Base-by-base conservation (phyloP, 495 filamentous ascomycete species). In the Penicillium ochrochloron region DNA sequence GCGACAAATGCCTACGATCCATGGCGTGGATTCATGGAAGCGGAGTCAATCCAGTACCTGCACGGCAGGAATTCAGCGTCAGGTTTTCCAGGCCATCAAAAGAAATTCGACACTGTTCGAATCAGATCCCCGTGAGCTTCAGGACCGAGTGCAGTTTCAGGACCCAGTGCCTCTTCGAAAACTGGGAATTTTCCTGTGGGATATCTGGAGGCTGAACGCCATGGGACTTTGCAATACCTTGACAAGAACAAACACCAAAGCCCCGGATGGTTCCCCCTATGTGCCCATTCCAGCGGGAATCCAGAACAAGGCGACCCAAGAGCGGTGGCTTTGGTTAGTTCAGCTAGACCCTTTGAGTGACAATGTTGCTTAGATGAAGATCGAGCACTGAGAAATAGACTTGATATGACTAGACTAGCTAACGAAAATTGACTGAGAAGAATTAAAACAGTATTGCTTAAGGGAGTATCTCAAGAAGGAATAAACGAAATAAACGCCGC, bases 391-490 rank as follows among this genome's bases (percentile, higher is more conserved):
- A 37, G 12, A 6, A 14, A 8, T 14, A 12, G 12, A 14, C 12
- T 37, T 37, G 35, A 10, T 41, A 6, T 41, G 5, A 14, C 9
- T 48, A 23, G 19, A 23, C 21, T 21, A 48, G 23, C 42, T 48
- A 48, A 29, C 23, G 48, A 52, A 52, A 52, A 52, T 31, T 17
- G 4, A 31, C 14, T 4, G 48, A 8, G 3, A 15, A 21, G 5
- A 52, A 52, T 52, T 52, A 52, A 52, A 52, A 52, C 11, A 52
- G 25, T 52, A 52, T 52, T 52, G 48, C 48, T 11, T 3, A 52
- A 52, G 48, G 48, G 48, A 52, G 48, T 52, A 52, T 52, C 48
- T 52, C 25, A 10, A 4, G 48, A 52, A 52, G 48, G 29, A 52
- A 52, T 8, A 15, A 31, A 52, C 5, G 21, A 31, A 31, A 29